Evolutionary conservation across 108 stramenopile genomes (phyloP).

Genomic region (Schizochytrium sp.): DNA sequence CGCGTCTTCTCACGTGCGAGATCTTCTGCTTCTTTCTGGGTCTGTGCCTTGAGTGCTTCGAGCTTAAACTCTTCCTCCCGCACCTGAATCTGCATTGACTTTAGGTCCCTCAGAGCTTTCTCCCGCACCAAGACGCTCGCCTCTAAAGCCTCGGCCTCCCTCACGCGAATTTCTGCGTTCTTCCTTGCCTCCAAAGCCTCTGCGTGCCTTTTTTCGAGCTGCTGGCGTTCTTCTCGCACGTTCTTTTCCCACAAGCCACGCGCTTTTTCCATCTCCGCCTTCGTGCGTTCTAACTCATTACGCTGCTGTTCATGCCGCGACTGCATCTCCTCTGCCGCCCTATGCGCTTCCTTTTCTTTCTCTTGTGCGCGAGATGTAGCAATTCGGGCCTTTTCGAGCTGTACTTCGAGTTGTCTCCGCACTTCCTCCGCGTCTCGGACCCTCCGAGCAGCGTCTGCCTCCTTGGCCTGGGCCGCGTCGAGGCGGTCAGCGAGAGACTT

Average conservation of each 20-base stretch:
- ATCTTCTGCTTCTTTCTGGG: background rate
- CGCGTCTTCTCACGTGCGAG: slow-evolving; percentile 3
- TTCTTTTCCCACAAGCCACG: slow-evolving; percentile 2
- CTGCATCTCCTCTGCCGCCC: background rate
- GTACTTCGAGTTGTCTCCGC: background rate
- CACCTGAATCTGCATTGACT: background rate
- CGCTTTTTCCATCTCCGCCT: background rate
- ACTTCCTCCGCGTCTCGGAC: slow-evolving; percentile 32
- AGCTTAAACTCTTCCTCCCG: slow-evolving; percentile 56
- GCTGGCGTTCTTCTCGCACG: background rate
- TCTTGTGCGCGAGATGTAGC: background rate
- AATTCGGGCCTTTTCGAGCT: background rate
- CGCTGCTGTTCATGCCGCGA: background rate
- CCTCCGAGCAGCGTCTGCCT: background rate
- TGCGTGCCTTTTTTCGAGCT: slow-evolving; percentile 1
- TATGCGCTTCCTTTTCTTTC: background rate
- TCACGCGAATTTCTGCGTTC: background rate
- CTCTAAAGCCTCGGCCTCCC: background rate
- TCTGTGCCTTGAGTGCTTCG: background rate
- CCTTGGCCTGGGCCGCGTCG: slow-evolving; percentile 5
- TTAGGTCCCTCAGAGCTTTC: background rate
- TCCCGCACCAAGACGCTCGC: background rate
- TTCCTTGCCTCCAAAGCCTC: background rate
- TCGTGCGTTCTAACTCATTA: background rate
- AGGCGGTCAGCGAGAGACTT: background rate